phyloP scores from a whole-genome alignment of 164 flowering plant species.

The Magnolia changhungtana region DNA sequence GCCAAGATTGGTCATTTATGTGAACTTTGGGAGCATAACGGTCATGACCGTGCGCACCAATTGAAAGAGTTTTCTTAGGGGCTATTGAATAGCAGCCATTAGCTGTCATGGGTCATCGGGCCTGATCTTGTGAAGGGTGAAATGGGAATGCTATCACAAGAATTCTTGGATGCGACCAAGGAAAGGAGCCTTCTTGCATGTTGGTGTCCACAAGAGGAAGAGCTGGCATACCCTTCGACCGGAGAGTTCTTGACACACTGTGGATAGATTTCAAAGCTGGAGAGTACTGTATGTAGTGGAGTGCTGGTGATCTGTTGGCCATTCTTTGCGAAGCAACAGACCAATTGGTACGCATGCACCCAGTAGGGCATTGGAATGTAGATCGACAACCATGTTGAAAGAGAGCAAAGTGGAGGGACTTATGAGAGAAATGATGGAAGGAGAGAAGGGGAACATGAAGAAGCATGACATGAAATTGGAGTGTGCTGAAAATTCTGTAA shows the following conservation, averaged over 20 bases:
- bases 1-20: slow-evolving; percentile 27
- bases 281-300: slow-evolving; percentile 20
- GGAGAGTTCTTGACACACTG: slow-evolving; percentile 36
- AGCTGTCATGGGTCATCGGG: slow-evolving; percentile 49
- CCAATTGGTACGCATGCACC: slow-evolving; percentile 20
- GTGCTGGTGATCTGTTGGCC: slow-evolving; percentile 36
- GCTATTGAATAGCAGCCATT: slow-evolving; percentile 27
- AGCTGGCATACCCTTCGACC: slow-evolving; percentile 27
- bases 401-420: slow-evolving; percentile 26
- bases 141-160: slow-evolving; percentile 6
- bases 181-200: slow-evolving; percentile 13
- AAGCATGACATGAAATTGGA: slow-evolving; percentile 19
- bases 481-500: slow-evolving; percentile 12
- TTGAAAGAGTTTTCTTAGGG: slow-evolving; percentile 44
- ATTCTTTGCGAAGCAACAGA: slow-evolving; percentile 27
- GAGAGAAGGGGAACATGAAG: slow-evolving; percentile 30
- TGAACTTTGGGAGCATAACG: slow-evolving; percentile 41
- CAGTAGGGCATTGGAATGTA: slow-evolving; percentile 28
- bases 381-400: slow-evolving; percentile 16
- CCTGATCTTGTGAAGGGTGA: slow-evolving; percentile 48
- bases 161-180: slow-evolving; percentile 9
- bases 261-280: slow-evolving; percentile 35
- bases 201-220: slow-evolving; percentile 43
- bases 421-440: slow-evolving; percentile 26
- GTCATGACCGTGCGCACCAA: slow-evolving; percentile 25